Evolutionary conservation across 1,284 basidiomycete genomes (phyloP).

Genomic region (Naganishia sp.): DNA sequence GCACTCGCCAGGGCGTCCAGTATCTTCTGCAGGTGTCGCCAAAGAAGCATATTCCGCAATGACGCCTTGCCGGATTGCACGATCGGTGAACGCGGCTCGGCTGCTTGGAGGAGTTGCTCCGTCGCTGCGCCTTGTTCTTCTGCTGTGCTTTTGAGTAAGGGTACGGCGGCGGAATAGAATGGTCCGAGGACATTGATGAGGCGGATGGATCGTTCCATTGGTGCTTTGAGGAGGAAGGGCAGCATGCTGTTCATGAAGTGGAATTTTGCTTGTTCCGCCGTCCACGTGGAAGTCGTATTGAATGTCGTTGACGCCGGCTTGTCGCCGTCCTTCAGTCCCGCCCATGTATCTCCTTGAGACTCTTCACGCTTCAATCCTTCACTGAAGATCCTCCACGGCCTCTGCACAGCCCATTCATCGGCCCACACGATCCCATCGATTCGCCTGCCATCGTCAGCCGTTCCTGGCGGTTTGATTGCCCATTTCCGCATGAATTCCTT

Average conservation of each 20-base stretch:
- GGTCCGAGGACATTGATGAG: slow-evolving; percentile 78
- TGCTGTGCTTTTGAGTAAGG: slow-evolving; percentile 42
- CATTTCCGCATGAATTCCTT: slow-evolving; percentile 49
- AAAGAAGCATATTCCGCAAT: slow-evolving; percentile 44
- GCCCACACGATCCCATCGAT: slow-evolving; percentile 52
- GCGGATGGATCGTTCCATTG: slow-evolving; percentile 77
- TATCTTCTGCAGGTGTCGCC: slow-evolving; percentile 47
- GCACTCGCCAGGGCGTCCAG: slow-evolving; percentile 49
- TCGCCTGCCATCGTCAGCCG: slow-evolving; percentile 48
- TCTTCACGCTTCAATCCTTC: not conserved
- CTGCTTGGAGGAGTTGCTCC: slow-evolving; percentile 1
- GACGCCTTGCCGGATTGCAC: slow-evolving; percentile 40
- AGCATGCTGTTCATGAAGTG: slow-evolving; percentile 73
- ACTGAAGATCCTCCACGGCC: slow-evolving; percentile 26
- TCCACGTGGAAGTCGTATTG: slow-evolving; percentile 39
- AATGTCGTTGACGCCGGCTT: not conserved
- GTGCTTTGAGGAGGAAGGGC: slow-evolving; percentile 72
- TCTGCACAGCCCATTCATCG: slow-evolving; percentile 47
- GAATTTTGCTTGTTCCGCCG: slow-evolving; percentile 57
- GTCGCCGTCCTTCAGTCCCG: slow-evolving; percentile 2
- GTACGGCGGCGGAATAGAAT: slow-evolving; percentile 73
- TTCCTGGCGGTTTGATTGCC: slow-evolving; percentile 36
- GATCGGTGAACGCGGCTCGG: slow-evolving; percentile 21
- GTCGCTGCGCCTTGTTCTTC: slow-evolving; percentile 10
- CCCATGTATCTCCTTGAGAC: slow-evolving; percentile 8